Evolutionary conservation across 1,139 yeast species (phyloP).

Genomic region (Pichia sp.): DNA sequence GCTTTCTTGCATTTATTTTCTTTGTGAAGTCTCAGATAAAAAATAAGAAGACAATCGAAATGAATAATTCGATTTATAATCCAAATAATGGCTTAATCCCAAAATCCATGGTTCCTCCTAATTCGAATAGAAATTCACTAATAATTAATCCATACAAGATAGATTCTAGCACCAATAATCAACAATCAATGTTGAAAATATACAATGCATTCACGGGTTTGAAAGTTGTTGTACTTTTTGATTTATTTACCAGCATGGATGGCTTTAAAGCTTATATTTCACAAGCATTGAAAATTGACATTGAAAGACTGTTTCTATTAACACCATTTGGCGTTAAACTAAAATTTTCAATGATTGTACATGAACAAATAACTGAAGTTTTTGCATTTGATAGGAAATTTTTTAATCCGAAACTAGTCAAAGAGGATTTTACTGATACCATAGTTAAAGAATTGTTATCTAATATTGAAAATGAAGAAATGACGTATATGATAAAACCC

Average conservation of each 20-base stretch:
- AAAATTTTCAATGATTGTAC: conserved; percentile 41
- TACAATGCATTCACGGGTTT: conserved; percentile 40
- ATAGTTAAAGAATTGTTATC: conserved; percentile 18
- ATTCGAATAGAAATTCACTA: conserved; percentile 1
- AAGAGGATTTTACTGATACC: conserved; percentile 9
- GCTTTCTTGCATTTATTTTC: too few relatives aligned
- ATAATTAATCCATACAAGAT: neutral
- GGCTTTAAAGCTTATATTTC: conserved; percentile 43
- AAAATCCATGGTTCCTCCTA: conserved; percentile 1
- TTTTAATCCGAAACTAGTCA: conserved; percentile 31
- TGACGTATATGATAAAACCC: conserved; percentile 36
- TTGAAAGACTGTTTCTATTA: conserved; percentile 49
- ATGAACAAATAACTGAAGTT: conserved; percentile 37
- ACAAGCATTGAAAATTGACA: conserved; percentile 35
- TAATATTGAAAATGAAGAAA: conserved; percentile 23
- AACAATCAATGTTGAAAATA: conserved; percentile 27
- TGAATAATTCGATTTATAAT: conserved; percentile 9
- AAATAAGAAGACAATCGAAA: neutral
- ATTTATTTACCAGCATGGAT: conserved; percentile 34
- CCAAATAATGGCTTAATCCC: conserved; percentile 5
- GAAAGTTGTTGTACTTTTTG: conserved; percentile 29
- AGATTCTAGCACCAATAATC: neutral
- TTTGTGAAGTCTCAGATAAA: neutral
- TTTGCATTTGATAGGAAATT: conserved; percentile 56
- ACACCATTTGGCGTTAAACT: conserved; percentile 61